Evolutionary conservation across 192 early-diverging fungal genomes (phyloP).

Genomic region (Backusella macrospora): DNA sequence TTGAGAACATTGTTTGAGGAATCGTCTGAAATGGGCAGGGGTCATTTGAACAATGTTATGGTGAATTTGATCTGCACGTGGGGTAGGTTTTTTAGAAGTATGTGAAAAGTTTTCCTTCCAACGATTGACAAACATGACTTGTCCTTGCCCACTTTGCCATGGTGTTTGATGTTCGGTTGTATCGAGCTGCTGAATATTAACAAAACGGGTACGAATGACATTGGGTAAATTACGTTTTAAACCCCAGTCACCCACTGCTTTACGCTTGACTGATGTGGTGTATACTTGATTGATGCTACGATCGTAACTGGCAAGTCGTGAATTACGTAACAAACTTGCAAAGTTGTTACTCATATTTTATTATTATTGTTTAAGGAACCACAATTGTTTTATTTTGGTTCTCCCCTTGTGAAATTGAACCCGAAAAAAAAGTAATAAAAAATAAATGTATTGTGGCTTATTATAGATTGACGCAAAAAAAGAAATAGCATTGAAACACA

Average conservation of each 20-base stretch:
- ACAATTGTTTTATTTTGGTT: background rate
- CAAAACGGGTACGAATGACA: conserved; percentile 57
- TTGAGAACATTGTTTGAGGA: conserved; percentile 55
- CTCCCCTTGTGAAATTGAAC: background rate
- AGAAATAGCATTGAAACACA: background rate
- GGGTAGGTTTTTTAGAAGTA: conserved; percentile 52
- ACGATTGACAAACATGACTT: conserved; percentile 56
- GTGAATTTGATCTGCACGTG: conserved; percentile 41
- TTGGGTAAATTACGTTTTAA: conserved; percentile 72
- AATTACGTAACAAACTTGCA: conserved; percentile 62
- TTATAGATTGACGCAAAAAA: background rate
- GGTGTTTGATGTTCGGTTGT: conserved; percentile 70
- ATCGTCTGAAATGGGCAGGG: conserved; percentile 58
- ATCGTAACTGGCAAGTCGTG: conserved; percentile 69
- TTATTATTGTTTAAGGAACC: background rate
- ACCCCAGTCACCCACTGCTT: conserved; percentile 69
- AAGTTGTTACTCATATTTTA: conserved; percentile 7
- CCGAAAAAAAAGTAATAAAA: background rate
- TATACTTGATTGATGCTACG: conserved; percentile 72
- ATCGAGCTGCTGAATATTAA: conserved; percentile 61
- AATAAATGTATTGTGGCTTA: background rate
- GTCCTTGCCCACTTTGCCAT: conserved; percentile 61
- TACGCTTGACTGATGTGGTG: conserved; percentile 54
- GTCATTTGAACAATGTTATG: conserved; percentile 63
- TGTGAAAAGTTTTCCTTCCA: conserved; percentile 77